Percentiles rank a stretch among this genome's conserved stretches.
phyloP scores from a whole-genome alignment of 176 grass and related monocot species.

The Ampelocalamus luodianensis region DNA sequence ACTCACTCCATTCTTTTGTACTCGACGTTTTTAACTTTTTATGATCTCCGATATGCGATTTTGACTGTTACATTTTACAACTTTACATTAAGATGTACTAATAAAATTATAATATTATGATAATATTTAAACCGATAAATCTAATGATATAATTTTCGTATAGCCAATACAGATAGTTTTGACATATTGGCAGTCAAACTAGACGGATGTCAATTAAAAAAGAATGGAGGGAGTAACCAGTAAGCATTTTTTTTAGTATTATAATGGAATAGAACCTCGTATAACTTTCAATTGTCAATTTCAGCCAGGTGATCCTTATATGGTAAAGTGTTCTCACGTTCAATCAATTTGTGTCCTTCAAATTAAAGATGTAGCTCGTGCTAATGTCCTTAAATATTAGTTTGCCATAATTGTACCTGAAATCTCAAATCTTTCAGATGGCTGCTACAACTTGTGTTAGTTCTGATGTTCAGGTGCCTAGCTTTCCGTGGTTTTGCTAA shows the following conservation, averaged over 20 bases:
- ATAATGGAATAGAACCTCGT: not conserved
- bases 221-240: not conserved
- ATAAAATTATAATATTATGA: too few relatives aligned
- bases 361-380: not conserved
- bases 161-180: too few relatives aligned
- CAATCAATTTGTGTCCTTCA: conserved; percentile 1
- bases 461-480: not conserved
- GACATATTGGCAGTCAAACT: too few relatives aligned
- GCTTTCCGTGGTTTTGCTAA: not conserved
- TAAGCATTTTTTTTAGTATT: not conserved
- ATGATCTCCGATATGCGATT: too few relatives aligned
- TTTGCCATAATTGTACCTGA: not conserved
- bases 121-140: too few relatives aligned
- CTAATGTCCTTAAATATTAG: not conserved
- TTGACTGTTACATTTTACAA: too few relatives aligned
- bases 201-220: too few relatives aligned
- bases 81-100: too few relatives aligned
- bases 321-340: not conserved
- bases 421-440: not conserved
- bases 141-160: too few relatives aligned
- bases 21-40: too few relatives aligned
- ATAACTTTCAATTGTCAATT: not conserved
- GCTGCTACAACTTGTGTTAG: not conserved
- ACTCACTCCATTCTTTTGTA: too few relatives aligned
- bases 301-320: not conserved